Percentiles rank a stretch among this genome's conserved stretches.
Evolutionary conservation across 257 asterid species (phyloP).

Genomic region (Nicotiana undulata): DNA sequence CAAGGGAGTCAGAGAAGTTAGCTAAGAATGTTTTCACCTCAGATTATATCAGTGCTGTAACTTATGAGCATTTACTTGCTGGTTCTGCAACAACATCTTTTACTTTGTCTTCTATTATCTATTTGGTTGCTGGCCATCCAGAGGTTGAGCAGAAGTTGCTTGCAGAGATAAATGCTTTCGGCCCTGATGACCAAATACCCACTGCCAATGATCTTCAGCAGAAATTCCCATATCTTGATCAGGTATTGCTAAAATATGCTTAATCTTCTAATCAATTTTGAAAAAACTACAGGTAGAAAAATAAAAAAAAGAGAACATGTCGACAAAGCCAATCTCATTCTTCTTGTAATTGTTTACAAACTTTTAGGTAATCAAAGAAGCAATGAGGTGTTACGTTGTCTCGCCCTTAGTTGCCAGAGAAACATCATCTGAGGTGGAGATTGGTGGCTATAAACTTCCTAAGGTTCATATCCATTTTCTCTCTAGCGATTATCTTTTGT

Average conservation of each 20-base stretch:
- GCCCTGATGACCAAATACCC: slow-evolving; percentile 54
- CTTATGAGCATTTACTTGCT: slow-evolving; percentile 89
- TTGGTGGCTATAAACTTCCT: slow-evolving; percentile 86
- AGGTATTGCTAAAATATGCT: slow-evolving; percentile 23
- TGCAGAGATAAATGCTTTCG: slow-evolving; percentile 65
- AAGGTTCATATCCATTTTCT: slow-evolving; percentile 38
- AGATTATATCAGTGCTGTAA: slow-evolving; percentile 78
- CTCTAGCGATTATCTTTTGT: not conserved
- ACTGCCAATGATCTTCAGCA: slow-evolving; percentile 68
- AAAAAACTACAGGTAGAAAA: not conserved
- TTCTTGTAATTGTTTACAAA: not conserved
- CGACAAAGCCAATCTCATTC: not conserved
- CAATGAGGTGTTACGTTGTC: slow-evolving; percentile 79
- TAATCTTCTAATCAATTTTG: not conserved
- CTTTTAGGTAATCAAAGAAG: slow-evolving; percentile 82
- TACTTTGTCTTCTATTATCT: slow-evolving; percentile 63
- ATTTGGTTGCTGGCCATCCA: slow-evolving; percentile 63
- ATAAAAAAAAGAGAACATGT: not conserved
- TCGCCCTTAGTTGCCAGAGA: slow-evolving; percentile 96
- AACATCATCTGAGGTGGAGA: slow-evolving; percentile 58
- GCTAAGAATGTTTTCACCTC: slow-evolving; percentile 55
- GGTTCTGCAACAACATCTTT: slow-evolving; percentile 94
- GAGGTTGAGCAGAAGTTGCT: slow-evolving; percentile 62
- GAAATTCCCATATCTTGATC: slow-evolving; percentile 71
- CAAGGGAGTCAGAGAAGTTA: slow-evolving; percentile 48